These are phyloP conservation scores for Kwoniella europaea DNA, from an alignment of 768 basidiomycete genomes.

Conservation along the genomic window DNA sequence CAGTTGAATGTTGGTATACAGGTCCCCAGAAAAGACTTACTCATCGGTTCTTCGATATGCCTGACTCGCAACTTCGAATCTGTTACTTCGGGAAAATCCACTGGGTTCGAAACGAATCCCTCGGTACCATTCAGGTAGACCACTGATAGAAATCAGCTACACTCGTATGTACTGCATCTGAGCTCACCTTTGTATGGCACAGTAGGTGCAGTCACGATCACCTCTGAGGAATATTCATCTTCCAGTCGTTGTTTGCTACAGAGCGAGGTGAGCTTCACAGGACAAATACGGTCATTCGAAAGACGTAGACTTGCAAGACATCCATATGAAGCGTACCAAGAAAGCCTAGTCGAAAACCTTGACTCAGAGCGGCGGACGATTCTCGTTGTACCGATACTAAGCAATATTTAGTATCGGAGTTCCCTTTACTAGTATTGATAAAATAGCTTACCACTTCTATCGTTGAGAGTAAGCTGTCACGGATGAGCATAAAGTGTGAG, in stretches of 20 bases:
- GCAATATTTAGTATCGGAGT: conserved; percentile 69
- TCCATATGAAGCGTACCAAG: conserved; percentile 91
- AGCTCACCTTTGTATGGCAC: conserved; percentile 83
- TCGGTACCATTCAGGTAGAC: conserved; percentile 71
- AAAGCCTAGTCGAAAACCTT: conserved; percentile 93
- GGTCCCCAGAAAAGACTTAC: conserved; percentile 26
- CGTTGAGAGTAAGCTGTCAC: conserved; percentile 54
- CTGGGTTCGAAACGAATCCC: conserved; percentile 81
- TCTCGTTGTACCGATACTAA: conserved; percentile 90
- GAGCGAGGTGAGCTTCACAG: conserved; percentile 68
- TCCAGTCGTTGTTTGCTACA: conserved; percentile 80
- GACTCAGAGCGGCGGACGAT: conserved; percentile 89
- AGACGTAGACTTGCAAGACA: conserved; percentile 48
- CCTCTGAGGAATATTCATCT: conserved; percentile 92
- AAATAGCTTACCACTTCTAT: conserved; percentile 51
- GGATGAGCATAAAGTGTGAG: conserved; percentile 15
- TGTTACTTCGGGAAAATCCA: conserved; percentile 85
- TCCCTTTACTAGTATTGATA: neutral
- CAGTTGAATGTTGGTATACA: neutral
- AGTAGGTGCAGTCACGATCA: conserved; percentile 93
- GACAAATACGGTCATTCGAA: neutral
- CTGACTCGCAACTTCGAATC: conserved; percentile 66
- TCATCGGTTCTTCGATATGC: conserved; percentile 84
- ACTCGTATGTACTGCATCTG: neutral
- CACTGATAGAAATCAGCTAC: conserved; percentile 63